Evolutionary conservation across 2,329 filamentous ascomycete genomes (phyloP).

Genomic region (Berkeleyomyces basicola): DNA sequence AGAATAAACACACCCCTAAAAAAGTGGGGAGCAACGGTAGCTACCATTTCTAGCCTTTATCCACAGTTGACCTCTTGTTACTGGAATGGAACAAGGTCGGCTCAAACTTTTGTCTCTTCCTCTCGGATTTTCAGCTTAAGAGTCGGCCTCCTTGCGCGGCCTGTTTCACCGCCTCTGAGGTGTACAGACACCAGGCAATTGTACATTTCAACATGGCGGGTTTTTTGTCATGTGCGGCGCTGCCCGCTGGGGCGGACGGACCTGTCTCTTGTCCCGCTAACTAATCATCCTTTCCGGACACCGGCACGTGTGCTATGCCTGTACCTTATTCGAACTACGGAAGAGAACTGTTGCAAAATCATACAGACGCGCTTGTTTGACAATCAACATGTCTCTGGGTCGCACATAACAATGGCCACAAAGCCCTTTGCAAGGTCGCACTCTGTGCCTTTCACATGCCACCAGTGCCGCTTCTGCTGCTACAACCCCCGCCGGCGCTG

Average conservation of each 20-base stretch:
- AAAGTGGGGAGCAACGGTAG: not conserved
- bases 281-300: not conserved
- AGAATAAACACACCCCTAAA: not conserved
- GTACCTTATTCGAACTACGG: not conserved
- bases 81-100: conserved; percentile 1
- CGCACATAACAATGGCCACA: not conserved
- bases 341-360: not conserved
- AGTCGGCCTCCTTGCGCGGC: not conserved
- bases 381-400: not conserved
- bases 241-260: not conserved
- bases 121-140: not conserved
- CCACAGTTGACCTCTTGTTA: not conserved
- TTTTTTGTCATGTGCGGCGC: not conserved
- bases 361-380: not conserved
- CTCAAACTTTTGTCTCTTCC: not conserved
- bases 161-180: not conserved
- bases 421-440: not conserved
- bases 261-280: not conserved
- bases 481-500: not conserved
- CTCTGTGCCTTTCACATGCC: not conserved
- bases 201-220: not conserved
- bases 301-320: not conserved
- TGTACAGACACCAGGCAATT: not conserved
- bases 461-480: not conserved
- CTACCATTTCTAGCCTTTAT: not conserved